phyloP scores from a whole-genome alignment of 192 early-diverging fungal species.

The Coemansia sp. region DNA sequence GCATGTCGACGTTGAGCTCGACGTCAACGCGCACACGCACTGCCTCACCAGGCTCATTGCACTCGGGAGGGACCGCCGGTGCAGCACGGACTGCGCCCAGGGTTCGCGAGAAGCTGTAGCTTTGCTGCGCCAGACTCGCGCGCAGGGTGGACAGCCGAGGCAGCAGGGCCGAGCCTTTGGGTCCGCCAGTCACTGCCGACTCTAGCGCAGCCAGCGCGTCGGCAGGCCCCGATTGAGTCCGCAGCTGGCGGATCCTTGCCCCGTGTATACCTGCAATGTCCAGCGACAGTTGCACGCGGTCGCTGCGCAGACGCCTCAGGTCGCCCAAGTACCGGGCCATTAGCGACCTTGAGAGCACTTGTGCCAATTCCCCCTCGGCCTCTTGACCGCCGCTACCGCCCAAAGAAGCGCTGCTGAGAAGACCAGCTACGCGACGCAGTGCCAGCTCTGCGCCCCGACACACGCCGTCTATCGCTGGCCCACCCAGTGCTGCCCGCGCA shows the following conservation, averaged over 20 bases:
- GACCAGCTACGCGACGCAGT: conserved; percentile 23
- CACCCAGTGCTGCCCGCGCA: conserved; percentile 28
- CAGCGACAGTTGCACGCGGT: conserved; percentile 29
- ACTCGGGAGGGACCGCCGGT: not conserved
- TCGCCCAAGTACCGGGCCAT: conserved; percentile 28
- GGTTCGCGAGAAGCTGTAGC: conserved; percentile 19
- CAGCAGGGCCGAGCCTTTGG: not conserved
- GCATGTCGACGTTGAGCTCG: conserved; percentile 30
- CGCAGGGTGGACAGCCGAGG: conserved; percentile 22
- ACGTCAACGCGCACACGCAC: conserved; percentile 37
- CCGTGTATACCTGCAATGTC: conserved; percentile 16
- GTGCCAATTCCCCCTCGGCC: conserved; percentile 14
- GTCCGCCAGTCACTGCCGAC: not conserved
- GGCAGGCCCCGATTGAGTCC: conserved; percentile 30
- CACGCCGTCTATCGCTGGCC: conserved; percentile 27
- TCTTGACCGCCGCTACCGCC: conserved; percentile 12
- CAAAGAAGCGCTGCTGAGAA: conserved; percentile 25
- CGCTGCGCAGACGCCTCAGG: conserved; percentile 25
- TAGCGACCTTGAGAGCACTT: conserved; percentile 24
- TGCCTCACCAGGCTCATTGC: not conserved
- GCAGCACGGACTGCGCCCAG: conserved; percentile 14
- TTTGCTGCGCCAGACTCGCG: conserved; percentile 23
- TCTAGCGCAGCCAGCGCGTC: conserved; percentile 26
- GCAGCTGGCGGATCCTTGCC: conserved; percentile 29
- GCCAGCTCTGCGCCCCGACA: conserved; percentile 29